Conservation (phyloP, 2,329 filamentous ascomycete genomes). For the Colletotrichum orbiculare region DNA sequence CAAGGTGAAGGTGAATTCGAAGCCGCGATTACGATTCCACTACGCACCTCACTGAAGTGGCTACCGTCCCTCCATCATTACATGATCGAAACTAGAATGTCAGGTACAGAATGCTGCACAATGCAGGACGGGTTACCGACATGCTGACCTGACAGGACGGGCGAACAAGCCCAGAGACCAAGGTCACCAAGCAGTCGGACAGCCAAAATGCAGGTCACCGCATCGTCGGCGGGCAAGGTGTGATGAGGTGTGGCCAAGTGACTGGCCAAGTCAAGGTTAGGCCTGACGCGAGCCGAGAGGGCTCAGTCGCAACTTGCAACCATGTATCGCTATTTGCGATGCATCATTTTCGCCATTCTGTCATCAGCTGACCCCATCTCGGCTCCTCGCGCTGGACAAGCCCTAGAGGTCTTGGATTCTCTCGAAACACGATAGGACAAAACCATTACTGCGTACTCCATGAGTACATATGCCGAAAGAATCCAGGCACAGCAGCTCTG, state of each 20-base stretch:
- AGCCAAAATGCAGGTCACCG: slow-evolving; percentile 7
- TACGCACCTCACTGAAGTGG: background rate
- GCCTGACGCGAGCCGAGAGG: slow-evolving; percentile 22
- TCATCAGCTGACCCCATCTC: slow-evolving; percentile 34
- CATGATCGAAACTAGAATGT: slow-evolving; percentile 33
- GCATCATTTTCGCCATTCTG: slow-evolving; percentile 35
- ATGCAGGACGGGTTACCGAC: slow-evolving; percentile 6
- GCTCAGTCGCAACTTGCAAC: background rate
- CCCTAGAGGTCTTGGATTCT: too few species aligned
- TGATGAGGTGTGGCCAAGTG: slow-evolving; percentile 28
- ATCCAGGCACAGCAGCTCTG: background rate
- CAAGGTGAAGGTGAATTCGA: slow-evolving; percentile 31
- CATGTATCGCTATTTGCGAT: slow-evolving; percentile 8
- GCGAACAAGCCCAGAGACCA: slow-evolving; percentile 11
- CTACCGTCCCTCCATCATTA: slow-evolving; percentile 30
- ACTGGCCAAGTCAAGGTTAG: slow-evolving; percentile 21
- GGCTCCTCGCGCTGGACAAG: background rate
- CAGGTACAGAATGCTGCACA: slow-evolving; percentile 30
- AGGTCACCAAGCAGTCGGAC: background rate
- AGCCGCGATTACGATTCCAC: slow-evolving; percentile 31
- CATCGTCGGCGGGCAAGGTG: background rate
- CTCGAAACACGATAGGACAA: too few species aligned
- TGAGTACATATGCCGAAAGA: background rate
- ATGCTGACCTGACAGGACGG: background rate
- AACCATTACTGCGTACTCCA: too few species aligned